A percentile compares a stretch with the other conserved stretches of the same genome.
phyloP scores from a whole-genome alignment of 345 rosid species.

The Limnanthes douglasii region DNA sequence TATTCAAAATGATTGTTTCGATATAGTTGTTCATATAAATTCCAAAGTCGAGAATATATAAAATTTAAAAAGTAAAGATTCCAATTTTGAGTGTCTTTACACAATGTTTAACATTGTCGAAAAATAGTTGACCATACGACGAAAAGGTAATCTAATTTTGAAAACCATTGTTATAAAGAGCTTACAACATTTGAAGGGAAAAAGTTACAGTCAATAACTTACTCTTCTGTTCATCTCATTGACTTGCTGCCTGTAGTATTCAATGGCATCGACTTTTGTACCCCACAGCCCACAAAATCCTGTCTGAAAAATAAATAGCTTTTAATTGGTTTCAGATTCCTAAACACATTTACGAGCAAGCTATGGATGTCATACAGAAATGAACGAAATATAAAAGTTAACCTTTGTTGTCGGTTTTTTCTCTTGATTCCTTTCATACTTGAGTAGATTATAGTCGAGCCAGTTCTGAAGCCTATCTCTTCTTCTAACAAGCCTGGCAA shows the following conservation, averaged over 20 bases:
- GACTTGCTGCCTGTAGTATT: constrained; percentile 56
- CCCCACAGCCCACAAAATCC: constrained; percentile 89
- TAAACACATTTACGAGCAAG: background rate
- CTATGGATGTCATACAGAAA: background rate
- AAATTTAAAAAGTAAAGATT: no score
- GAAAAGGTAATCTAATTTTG: background rate
- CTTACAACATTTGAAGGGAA: background rate
- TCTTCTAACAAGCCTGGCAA: constrained; percentile 53
- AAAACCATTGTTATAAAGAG: background rate
- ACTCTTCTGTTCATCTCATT: constrained; percentile 44
- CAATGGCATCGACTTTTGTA: constrained; percentile 59
- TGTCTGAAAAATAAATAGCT: constrained; percentile 43
- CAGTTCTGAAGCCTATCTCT: constrained; percentile 71
- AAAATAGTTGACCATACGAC: background rate
- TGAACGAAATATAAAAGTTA: constrained; percentile 2
- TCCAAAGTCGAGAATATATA: no score
- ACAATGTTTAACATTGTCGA: no score
- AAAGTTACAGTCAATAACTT: constrained; percentile 12
- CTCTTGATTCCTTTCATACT: constrained; percentile 63
- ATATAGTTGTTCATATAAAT: no score
- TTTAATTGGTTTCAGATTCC: constrained; percentile 8
- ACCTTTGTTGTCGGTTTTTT: constrained; percentile 78
- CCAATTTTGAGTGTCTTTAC: background rate
- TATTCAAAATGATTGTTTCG: no score
- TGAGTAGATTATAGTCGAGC: constrained; percentile 77